A percentile compares a stretch with the other conserved stretches of the same genome.
Conservation (phyloP, 306 rosid species). For the Cucumis hystrix region DNA sequence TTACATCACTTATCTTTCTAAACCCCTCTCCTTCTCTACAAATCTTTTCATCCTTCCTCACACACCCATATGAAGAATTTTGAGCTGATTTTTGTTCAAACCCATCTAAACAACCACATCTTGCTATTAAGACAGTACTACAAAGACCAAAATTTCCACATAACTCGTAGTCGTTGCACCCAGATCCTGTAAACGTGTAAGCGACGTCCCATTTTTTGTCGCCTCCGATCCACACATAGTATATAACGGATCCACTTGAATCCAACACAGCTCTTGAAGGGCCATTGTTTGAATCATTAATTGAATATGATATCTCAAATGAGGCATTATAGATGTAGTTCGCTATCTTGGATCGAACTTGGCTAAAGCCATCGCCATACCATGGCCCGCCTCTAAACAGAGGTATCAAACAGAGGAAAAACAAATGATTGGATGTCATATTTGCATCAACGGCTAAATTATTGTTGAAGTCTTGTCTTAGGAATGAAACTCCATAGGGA, state of each 20-base stretch:
- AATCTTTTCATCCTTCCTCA: neutral
- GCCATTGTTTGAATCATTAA: neutral
- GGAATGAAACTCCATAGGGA: neutral
- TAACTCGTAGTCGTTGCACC: conserved; percentile 27
- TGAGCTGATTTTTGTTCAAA: neutral
- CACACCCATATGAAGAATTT: conserved; percentile 4
- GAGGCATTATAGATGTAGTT: neutral
- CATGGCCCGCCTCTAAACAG: conserved; percentile 41
- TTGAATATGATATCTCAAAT: conserved; percentile 21
- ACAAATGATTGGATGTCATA: neutral
- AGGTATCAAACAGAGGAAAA: conserved; percentile 8
- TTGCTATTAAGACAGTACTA: neutral
- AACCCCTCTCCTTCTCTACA: conserved; percentile 8
- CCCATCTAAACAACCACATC: conserved; percentile 2
- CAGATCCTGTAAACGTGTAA: conserved; percentile 17
- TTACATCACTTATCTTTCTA: neutral
- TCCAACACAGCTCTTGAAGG: conserved; percentile 23
- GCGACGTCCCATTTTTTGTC: conserved; percentile 13
- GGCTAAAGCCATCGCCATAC: conserved; percentile 15
- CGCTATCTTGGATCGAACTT: neutral
- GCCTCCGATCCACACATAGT: conserved; percentile 23
- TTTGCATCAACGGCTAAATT: neutral
- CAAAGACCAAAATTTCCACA: conserved; percentile 32
- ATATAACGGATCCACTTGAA: conserved; percentile 16
- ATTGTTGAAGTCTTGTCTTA: neutral